A percentile compares a stretch with the other conserved stretches of the same genome.
Evolutionary conservation across 108 stramenopile species (phyloP).

Genomic region (Cyclostephanos invisitatus): DNA sequence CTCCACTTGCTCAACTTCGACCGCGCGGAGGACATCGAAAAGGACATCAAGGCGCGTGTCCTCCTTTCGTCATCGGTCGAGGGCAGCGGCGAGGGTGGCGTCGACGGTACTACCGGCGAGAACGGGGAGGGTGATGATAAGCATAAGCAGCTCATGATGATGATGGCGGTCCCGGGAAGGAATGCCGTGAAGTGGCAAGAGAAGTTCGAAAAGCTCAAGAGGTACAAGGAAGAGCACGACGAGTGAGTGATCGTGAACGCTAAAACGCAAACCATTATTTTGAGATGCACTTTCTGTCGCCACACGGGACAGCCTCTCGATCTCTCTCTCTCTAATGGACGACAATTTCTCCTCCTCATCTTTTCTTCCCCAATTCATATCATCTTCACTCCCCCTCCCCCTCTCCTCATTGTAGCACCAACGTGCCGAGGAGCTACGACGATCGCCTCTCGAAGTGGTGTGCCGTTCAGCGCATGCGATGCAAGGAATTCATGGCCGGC

Average conservation of each 20-base stretch:
- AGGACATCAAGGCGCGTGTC: not conserved
- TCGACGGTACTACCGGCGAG: not conserved
- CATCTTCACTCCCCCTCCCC: not conserved
- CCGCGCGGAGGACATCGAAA: not conserved
- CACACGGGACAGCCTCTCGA: not conserved
- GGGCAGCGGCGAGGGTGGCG: not conserved
- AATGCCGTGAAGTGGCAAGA: constrained; percentile 12
- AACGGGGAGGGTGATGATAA: not conserved
- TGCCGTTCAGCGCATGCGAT: constrained; percentile 8
- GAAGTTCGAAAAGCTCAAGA: constrained; percentile 10
- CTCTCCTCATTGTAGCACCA: not conserved
- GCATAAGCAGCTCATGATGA: constrained; percentile 1
- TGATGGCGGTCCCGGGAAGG: not conserved
- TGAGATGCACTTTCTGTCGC: too few species aligned
- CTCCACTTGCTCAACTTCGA: constrained; percentile 13
- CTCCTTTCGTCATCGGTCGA: not conserved
- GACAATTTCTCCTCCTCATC: not conserved
- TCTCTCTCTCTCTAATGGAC: not conserved
- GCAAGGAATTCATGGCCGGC: constrained; percentile 1
- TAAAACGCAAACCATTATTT: too few species aligned
- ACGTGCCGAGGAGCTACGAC: constrained; percentile 11
- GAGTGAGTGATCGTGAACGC: constrained; percentile 16
- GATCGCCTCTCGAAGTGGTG: constrained; percentile 20
- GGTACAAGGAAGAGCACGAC: constrained; percentile 4
- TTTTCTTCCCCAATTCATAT: not conserved